Conservation (phyloP, 179 eudicot genomes). For the Actinidia arguta region DNA sequence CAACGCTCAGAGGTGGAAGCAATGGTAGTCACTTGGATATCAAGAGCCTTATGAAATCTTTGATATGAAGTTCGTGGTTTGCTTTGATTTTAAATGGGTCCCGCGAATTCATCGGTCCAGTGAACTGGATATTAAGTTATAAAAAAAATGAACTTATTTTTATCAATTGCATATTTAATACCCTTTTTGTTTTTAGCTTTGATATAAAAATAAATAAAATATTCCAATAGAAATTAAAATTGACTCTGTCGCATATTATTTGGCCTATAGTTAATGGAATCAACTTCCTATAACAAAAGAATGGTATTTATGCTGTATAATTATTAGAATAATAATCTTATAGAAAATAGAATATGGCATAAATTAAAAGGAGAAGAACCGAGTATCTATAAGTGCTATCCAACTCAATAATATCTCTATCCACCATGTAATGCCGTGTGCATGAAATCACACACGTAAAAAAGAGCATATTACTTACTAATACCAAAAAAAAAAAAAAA, state of each 20-base stretch:
- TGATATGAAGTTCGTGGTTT: too few species aligned
- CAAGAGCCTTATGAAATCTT: too few species aligned
- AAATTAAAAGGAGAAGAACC: conserved; percentile 7
- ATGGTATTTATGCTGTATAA: conserved; percentile 19
- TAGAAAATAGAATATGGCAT: background rate
- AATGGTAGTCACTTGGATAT: too few species aligned
- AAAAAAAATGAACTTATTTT: too few species aligned
- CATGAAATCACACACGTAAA: background rate
- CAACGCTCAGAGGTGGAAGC: too few species aligned
- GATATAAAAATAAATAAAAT: too few species aligned
- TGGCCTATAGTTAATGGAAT: background rate
- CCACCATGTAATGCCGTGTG: conserved; percentile 2
- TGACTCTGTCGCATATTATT: background rate
- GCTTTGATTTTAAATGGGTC: too few species aligned
- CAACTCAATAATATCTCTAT: conserved; percentile 1
- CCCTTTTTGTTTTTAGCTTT: too few species aligned
- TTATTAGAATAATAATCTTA: conserved; percentile 11
- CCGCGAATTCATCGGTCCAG: too few species aligned
- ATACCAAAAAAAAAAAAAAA: background rate
- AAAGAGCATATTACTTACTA: background rate
- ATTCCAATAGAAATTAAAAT: too few species aligned
- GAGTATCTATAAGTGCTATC: background rate
- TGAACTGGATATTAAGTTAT: too few species aligned
- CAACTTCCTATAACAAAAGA: background rate
- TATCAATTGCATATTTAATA: too few species aligned